Conservation (phyloP, 345 rosid genomes). For the Gossypium mustelinum region DNA sequence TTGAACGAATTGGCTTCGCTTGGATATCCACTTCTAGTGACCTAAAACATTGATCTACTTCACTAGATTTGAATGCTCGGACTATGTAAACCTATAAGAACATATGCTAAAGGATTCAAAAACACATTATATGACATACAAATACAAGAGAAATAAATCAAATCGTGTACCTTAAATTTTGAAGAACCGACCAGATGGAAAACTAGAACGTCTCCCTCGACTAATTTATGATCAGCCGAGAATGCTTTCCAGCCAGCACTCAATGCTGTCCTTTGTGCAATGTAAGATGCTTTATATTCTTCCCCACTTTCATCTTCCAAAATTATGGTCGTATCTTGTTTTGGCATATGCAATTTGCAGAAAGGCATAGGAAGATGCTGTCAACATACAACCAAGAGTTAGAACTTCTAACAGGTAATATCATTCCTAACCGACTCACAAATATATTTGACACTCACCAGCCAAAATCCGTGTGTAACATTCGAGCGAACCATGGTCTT, state of each 20-base stretch:
- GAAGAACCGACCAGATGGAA: constrained; percentile 49
- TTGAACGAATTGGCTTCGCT: constrained; percentile 7
- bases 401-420: background rate
- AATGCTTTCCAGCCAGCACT: constrained; percentile 76
- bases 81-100: constrained; percentile 37
- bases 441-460: constrained; percentile 27
- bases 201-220: constrained; percentile 54
- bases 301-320: constrained; percentile 52
- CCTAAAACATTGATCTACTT: constrained; percentile 30
- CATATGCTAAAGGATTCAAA: background rate
- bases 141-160: background rate
- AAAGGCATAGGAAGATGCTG: constrained; percentile 62
- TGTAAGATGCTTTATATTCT: constrained; percentile 38
- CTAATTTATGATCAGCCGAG: constrained; percentile 44
- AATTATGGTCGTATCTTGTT: constrained; percentile 34
- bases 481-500: constrained; percentile 66
- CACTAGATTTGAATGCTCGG: constrained; percentile 27
- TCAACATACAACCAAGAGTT: background rate
- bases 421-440: background rate
- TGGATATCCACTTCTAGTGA: constrained; percentile 16
- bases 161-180: constrained; percentile 45
- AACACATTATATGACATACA: background rate
- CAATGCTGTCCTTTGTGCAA: constrained; percentile 50
- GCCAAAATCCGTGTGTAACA: constrained; percentile 66
- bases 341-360: constrained; percentile 55